Percentiles rank a stretch among this genome's conserved stretches.
These are phyloP conservation scores for Talaromyces marneffei DNA, from an alignment of 2,329 filamentous ascomycete genomes.

Conservation along the genomic window DNA sequence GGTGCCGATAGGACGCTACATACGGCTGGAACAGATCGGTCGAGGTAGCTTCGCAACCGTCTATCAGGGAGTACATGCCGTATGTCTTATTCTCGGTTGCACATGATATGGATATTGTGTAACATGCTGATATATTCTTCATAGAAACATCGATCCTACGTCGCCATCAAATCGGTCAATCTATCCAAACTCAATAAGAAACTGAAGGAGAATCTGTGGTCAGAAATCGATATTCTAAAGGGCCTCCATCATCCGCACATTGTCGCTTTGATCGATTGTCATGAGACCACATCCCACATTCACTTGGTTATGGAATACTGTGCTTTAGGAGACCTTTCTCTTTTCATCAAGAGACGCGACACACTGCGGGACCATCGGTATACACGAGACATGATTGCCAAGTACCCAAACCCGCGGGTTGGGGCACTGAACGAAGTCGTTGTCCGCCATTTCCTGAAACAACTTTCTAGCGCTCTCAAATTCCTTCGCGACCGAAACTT, in stretches of 20 bases:
- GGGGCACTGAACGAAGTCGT: slow-evolving; percentile 96
- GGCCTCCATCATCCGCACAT: slow-evolving; percentile 93
- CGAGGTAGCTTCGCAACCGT: slow-evolving; percentile 97
- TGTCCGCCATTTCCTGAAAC: slow-evolving; percentile 90
- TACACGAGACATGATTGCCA: slow-evolving; percentile 83
- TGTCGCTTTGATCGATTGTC: slow-evolving; percentile 89
- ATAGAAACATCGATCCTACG: slow-evolving; percentile 71
- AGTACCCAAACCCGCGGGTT: slow-evolving; percentile 77
- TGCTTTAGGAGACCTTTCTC: slow-evolving; percentile 84
- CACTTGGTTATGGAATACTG: slow-evolving; percentile 99
- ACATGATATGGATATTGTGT: background rate
- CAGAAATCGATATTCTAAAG: slow-evolving; percentile 93
- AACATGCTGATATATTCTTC: slow-evolving; percentile 1
- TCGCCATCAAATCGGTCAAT: slow-evolving; percentile 96
- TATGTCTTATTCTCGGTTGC: slow-evolving; percentile 44
- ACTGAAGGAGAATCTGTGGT: slow-evolving; percentile 89
- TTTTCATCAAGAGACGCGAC: slow-evolving; percentile 93
- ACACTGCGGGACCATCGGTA: slow-evolving; percentile 72
- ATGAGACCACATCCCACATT: slow-evolving; percentile 80
- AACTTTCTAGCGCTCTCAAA: slow-evolving; percentile 83
- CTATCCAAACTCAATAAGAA: slow-evolving; percentile 87
- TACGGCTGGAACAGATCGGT: slow-evolving; percentile 81
- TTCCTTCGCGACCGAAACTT: slow-evolving; percentile 81
- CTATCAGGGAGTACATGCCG: slow-evolving; percentile 79
- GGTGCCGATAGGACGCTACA: slow-evolving; percentile 65